phyloP scores from a whole-genome alignment of 257 asterid species.

The Striga asiatica region DNA sequence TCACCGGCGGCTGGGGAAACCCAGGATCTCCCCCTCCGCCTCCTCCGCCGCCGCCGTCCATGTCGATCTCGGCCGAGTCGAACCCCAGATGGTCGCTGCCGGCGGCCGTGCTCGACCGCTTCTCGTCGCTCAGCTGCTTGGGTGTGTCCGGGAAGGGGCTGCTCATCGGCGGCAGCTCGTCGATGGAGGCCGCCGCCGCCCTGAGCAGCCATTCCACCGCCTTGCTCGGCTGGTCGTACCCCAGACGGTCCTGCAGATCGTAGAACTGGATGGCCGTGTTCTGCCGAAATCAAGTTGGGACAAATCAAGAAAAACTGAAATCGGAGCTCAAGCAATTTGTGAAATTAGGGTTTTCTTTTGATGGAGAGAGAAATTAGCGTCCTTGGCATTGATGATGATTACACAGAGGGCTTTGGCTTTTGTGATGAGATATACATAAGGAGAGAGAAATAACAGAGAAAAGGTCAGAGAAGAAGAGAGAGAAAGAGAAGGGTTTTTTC shows the following conservation, averaged over 20 bases:
- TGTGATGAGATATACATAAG: constrained; percentile 20
- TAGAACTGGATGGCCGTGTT: constrained; percentile 81
- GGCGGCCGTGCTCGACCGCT: constrained; percentile 44
- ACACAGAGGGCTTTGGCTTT: constrained; percentile 34
- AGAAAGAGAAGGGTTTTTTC: too few species aligned
- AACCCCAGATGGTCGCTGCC: constrained; percentile 37
- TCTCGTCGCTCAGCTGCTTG: constrained; percentile 55
- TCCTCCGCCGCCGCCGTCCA: constrained; percentile 35
- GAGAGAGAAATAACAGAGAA: too few species aligned
- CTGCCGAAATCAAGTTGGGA: constrained; percentile 14
- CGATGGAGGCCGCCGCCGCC: constrained; percentile 56
- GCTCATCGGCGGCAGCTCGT: constrained; percentile 56
- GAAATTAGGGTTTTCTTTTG: constrained; percentile 1
- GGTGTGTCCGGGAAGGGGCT: constrained; percentile 48
- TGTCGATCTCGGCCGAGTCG: constrained; percentile 41
- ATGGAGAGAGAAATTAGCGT: constrained; percentile 9
- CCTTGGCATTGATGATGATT: constrained; percentile 46
- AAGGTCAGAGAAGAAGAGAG: too few species aligned
- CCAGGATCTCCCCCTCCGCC: constrained; percentile 24
- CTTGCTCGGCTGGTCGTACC: constrained; percentile 87
- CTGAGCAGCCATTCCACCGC: constrained; percentile 90
- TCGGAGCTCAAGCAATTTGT: too few species aligned
- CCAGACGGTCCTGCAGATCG: constrained; percentile 77
- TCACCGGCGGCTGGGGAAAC: constrained; percentile 17
- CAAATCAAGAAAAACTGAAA: constrained; percentile 40